Evolutionary conservation across 2,329 filamentous ascomycete species (phyloP).

Genomic region (Verticillium dahliae): DNA sequence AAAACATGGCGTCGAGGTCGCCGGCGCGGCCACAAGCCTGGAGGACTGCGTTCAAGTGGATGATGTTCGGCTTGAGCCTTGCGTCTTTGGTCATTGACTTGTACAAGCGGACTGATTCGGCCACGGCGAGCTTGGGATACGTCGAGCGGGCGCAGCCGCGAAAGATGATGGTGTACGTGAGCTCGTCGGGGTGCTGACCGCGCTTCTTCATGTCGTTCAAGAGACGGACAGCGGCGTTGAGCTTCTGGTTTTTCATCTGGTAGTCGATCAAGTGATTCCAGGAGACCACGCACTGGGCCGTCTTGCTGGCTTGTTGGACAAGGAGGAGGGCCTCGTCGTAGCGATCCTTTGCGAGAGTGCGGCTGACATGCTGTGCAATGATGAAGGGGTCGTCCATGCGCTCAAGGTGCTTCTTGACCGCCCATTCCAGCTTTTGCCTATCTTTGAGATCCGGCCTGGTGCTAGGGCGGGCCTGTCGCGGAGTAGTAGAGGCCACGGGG

Average conservation of each 20-base stretch:
- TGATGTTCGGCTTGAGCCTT: slow-evolving; percentile 63
- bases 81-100: slow-evolving; percentile 62
- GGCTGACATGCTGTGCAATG: slow-evolving; percentile 61
- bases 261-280: slow-evolving; percentile 86
- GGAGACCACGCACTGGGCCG: slow-evolving; percentile 60
- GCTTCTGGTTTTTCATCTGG: slow-evolving; percentile 52
- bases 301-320: slow-evolving; percentile 61
- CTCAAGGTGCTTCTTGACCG: slow-evolving; percentile 49
- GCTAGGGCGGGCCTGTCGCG: neutral
- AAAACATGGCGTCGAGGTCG: slow-evolving; percentile 77
- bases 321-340: slow-evolving; percentile 63
- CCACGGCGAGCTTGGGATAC: slow-evolving; percentile 52
- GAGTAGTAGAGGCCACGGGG: neutral
- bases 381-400: slow-evolving; percentile 65
- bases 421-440: slow-evolving; percentile 24
- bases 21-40: slow-evolving; percentile 68
- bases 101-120: slow-evolving; percentile 70
- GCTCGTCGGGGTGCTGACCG: slow-evolving; percentile 68
- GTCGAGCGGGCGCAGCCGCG: slow-evolving; percentile 61
- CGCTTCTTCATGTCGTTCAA: slow-evolving; percentile 99
- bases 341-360: slow-evolving; percentile 47
- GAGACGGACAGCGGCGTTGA: slow-evolving; percentile 66
- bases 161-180: slow-evolving; percentile 81
- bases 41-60: slow-evolving; percentile 85
- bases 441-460: slow-evolving; percentile 11